Evolutionary conservation across 371 early-diverging fungal genomes (phyloP).

Genomic region (Mortierella sp.): DNA sequence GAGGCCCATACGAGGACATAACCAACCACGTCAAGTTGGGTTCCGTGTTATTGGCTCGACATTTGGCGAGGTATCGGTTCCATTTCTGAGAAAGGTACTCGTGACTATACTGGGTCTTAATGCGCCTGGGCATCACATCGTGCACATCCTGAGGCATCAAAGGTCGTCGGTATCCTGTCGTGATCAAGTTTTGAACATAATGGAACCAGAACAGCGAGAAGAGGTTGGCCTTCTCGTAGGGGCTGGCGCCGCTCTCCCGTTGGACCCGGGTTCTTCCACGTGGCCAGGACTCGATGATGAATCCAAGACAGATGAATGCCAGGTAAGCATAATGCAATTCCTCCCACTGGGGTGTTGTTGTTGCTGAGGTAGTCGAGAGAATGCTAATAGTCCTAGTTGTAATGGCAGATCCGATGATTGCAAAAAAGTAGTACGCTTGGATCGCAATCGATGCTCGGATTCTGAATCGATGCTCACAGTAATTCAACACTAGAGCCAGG

Average conservation of each 20-base stretch:
- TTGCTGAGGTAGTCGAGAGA: neutral
- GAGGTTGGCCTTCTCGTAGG: slow-evolving; percentile 33
- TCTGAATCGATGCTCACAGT: slow-evolving; percentile 31
- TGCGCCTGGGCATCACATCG: slow-evolving; percentile 8
- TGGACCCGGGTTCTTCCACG: slow-evolving; percentile 19
- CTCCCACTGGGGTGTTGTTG: neutral
- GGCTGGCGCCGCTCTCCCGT: slow-evolving; percentile 8
- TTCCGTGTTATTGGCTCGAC: neutral
- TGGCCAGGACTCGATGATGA: slow-evolving; percentile 34
- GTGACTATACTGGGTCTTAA: neutral
- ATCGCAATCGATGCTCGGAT: slow-evolving; percentile 42
- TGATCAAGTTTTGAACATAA: slow-evolving; percentile 1
- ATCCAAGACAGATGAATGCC: slow-evolving; percentile 14
- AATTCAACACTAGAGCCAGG: slow-evolving; percentile 12
- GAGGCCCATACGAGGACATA: neutral
- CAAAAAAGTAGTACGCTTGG: slow-evolving; percentile 24
- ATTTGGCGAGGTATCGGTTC: neutral
- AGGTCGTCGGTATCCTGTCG: slow-evolving; percentile 1
- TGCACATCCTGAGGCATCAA: neutral
- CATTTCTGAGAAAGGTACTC: neutral
- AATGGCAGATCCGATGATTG: slow-evolving; percentile 23
- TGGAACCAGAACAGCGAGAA: slow-evolving; percentile 9
- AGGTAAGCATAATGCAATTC: slow-evolving; percentile 24
- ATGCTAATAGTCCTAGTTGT: slow-evolving; percentile 27
- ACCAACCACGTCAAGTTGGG: neutral